Evolutionary conservation across 2,329 filamentous ascomycete genomes (phyloP).

Genomic region (Blastomyces percursus): DNA sequence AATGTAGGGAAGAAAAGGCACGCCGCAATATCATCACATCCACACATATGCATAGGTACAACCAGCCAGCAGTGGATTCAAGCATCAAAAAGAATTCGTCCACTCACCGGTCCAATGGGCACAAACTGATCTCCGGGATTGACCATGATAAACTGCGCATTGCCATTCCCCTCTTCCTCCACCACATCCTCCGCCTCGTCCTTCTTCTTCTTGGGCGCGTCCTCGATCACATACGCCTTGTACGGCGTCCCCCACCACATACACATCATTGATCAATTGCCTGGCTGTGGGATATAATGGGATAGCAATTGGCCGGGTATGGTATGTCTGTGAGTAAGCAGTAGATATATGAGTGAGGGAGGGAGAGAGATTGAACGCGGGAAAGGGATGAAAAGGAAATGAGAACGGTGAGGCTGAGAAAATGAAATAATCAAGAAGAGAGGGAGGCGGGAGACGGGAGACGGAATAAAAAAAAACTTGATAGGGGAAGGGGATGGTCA

Average conservation of each 20-base stretch:
- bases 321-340: neutral
- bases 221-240: slow-evolving; percentile 14
- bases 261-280: neutral
- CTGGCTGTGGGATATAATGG: neutral
- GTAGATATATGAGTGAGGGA: neutral
- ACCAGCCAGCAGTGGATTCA: no score
- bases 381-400: no score
- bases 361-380: no score
- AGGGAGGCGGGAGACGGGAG: neutral
- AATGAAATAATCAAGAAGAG: neutral
- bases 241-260: slow-evolving; percentile 15
- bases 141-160: neutral
- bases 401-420: no score
- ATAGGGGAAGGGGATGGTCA: neutral
- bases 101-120: neutral
- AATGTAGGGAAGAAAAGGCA: neutral
- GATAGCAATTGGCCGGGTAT: neutral
- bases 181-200: slow-evolving; percentile 6
- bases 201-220: slow-evolving; percentile 9
- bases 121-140: neutral
- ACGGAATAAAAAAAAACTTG: neutral
- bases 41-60: neutral
- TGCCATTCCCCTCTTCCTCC: slow-evolving; percentile 5
- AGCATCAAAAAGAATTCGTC: neutral
- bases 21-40: neutral